These are phyloP conservation scores for Leccinum solheimii DNA, from an alignment of 1,284 basidiomycete genomes.

Conservation along the genomic window DNA sequence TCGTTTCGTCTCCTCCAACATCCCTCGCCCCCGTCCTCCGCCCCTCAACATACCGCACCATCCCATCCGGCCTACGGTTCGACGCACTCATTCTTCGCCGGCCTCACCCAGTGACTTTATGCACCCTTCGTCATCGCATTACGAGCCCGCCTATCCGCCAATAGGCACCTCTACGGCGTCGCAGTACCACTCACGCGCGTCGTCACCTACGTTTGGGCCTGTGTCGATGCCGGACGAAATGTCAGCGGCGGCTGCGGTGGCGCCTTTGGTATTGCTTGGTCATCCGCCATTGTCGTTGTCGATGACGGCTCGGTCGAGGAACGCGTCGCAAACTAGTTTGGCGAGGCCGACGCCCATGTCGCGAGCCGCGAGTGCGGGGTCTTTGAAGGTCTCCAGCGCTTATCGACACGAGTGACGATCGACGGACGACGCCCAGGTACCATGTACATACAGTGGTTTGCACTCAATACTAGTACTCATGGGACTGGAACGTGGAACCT, in stretches of 20 bases:
- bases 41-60: constrained; percentile 29
- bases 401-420: constrained; percentile 11
- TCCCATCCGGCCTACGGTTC: constrained; percentile 21
- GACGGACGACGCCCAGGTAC: neutral
- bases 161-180: constrained; percentile 32
- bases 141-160: constrained; percentile 24
- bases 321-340: constrained; percentile 63
- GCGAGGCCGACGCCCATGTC: constrained; percentile 42
- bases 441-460: no score
- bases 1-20: constrained; percentile 36
- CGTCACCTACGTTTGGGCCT: constrained; percentile 41
- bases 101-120: constrained; percentile 21
- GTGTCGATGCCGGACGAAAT: constrained; percentile 26
- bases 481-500: neutral
- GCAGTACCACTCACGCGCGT: constrained; percentile 34
- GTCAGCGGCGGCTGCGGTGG: constrained; percentile 20
- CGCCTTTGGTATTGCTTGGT: constrained; percentile 12
- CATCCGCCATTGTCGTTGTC: constrained; percentile 19
- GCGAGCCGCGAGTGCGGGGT: constrained; percentile 41
- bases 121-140: constrained; percentile 15
- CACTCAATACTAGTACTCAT: neutral
- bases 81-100: constrained; percentile 26
- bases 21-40: constrained; percentile 33
- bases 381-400: constrained; percentile 25
- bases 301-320: constrained; percentile 55